Evolutionary conservation across 1,284 basidiomycete genomes (phyloP), one percentile per base, ranked within the genome.

Genomic region (Chondrostereum purpureum): DNA sequence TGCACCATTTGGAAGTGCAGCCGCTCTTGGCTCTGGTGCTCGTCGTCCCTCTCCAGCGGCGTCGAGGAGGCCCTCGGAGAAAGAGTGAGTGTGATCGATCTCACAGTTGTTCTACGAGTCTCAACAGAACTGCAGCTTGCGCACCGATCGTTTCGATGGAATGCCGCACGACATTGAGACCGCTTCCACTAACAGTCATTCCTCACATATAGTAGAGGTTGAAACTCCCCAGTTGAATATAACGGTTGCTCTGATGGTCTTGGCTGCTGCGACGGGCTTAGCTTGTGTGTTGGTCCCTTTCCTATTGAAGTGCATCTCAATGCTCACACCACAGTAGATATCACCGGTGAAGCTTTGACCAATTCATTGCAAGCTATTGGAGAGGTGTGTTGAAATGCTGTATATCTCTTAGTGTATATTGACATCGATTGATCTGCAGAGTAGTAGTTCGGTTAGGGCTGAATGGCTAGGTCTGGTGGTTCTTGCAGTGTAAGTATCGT

Each of bases 241-340:
- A 5, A 56, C 66, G 8, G 64, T 64, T 23, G 73, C 71, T 1
- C 21, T 74, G 12, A 43, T 59, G 16, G 52, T 72, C 2, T 60
- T 75, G 24, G 53, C 64, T 1, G 50, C 56, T 6, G 60, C 68
- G 0, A 76, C 75, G 2, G 70, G 58, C 21, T 55, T 76, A 12
- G 70, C 72, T 6, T 70, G 77, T 53, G 57, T 80, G 45, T 81
- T 79, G 2, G 78, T n/a, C n/a, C n/a, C n/a, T n/a, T n/a, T n/a
- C n/a, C n/a, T n/a, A n/a, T n/a, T n/a, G n/a, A n/a, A n/a, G n/a
- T n/a, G n/a, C n/a, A n/a, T n/a, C n/a, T n/a, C n/a, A n/a, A n/a
- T n/a, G n/a, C n/a, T n/a, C n/a, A n/a, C n/a, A n/a, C n/a, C n/a
- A n/a, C n/a, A n/a, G n/a, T 74, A 53, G 70, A 74, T 31, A 53